Percentiles rank a stretch among this genome's conserved stretches.
phyloP scores from a whole-genome alignment of 352 stramenopile species.

The Phytopythium helicoides region DNA sequence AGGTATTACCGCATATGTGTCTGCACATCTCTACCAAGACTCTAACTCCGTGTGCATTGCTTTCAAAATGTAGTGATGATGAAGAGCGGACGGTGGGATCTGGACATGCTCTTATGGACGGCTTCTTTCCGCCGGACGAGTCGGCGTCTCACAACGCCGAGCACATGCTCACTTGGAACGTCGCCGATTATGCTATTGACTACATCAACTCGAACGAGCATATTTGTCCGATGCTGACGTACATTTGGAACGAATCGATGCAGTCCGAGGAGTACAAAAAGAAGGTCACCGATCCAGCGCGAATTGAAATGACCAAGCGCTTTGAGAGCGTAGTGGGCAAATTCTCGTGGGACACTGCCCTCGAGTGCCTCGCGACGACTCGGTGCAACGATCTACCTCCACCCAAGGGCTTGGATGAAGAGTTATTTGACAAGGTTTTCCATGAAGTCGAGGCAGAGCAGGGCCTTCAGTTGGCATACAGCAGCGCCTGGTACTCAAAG shows the following conservation, averaged over 20 bases:
- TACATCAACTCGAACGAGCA: conserved; percentile 78
- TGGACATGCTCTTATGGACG: conserved; percentile 77
- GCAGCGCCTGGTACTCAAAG: conserved; percentile 82
- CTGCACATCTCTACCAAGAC: neutral
- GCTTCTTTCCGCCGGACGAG: conserved; percentile 64
- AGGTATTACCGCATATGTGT: conserved; percentile 13
- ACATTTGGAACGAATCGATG: conserved; percentile 62
- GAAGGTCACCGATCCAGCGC: conserved; percentile 34
- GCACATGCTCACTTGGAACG: conserved; percentile 73
- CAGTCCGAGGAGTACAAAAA: conserved; percentile 53
- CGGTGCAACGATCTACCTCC: conserved; percentile 75
- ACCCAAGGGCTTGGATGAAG: conserved; percentile 56
- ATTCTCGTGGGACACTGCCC: conserved; percentile 72
- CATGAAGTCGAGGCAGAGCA: conserved; percentile 70
- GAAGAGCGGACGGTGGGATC: conserved; percentile 82
- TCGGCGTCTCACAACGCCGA: conserved; percentile 41
- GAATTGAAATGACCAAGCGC: conserved; percentile 45
- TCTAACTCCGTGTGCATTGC: neutral
- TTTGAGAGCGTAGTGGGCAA: conserved; percentile 71
- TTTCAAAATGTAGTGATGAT: conserved; percentile 67
- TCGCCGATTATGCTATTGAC: conserved; percentile 65
- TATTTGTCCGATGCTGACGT: conserved; percentile 74
- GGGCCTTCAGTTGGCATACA: conserved; percentile 62
- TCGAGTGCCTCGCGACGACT: conserved; percentile 80
- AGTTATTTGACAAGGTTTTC: conserved; percentile 75